These are phyloP conservation scores for Metrosideros polymorpha DNA, from an alignment of 441 rosid species.

Conservation along the genomic window DNA sequence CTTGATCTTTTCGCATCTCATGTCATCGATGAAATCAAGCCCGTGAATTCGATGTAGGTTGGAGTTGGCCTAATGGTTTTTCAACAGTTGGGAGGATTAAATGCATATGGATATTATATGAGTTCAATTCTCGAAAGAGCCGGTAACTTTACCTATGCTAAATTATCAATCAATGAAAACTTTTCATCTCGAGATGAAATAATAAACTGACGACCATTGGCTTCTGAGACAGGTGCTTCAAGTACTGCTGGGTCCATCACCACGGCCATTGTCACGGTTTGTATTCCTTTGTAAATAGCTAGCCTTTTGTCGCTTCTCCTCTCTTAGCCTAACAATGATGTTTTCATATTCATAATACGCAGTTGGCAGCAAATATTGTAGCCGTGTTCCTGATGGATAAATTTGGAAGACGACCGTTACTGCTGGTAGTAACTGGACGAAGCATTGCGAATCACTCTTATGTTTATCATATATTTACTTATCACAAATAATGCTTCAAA, in stretches of 20 bases:
- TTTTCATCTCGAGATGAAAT: background rate
- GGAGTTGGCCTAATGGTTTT: conserved; percentile 24
- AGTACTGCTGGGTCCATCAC: background rate
- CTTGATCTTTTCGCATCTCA: background rate
- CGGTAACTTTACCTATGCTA: conserved; percentile 1
- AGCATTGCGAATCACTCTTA: background rate
- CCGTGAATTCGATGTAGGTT: background rate
- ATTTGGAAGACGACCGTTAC: background rate
- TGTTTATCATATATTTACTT: background rate
- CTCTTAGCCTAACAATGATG: background rate
- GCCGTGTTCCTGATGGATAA: background rate
- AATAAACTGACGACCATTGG: background rate
- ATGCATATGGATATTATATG: conserved; percentile 10
- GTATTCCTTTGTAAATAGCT: background rate
- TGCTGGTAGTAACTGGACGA: background rate
- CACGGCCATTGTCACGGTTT: conserved; percentile 1
- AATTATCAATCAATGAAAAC: background rate
- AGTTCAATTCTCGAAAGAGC: conserved; percentile 21
- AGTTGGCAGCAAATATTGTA: background rate
- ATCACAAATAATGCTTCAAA: background rate
- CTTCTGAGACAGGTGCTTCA: background rate
- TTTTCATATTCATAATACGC: background rate
- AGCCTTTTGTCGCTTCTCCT: background rate
- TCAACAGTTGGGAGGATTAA: conserved; percentile 26
- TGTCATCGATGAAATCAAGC: background rate